Percentiles rank a stretch among this genome's conserved stretches.
phyloP scores from a whole-genome alignment of 768 basidiomycete species.

The Aureoboletus auriporus region DNA sequence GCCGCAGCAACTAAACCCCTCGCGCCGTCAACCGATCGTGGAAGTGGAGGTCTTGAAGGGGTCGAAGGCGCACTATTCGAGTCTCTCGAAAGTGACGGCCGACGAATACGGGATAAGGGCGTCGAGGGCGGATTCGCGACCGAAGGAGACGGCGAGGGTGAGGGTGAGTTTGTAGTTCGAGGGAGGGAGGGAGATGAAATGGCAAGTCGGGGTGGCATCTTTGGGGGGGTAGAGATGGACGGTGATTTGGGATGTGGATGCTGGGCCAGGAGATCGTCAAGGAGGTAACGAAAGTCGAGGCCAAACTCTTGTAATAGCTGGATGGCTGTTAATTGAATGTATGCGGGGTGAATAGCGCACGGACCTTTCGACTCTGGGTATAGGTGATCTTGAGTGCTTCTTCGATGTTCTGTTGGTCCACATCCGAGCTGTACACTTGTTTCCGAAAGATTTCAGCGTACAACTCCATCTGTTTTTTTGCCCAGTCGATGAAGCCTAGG shows the following conservation, averaged over 20 bases:
- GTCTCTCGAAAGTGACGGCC: constrained; percentile 21
- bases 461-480: constrained; percentile 75
- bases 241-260: constrained; percentile 41
- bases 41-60: constrained; percentile 23
- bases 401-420: constrained; percentile 63
- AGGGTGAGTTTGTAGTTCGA: constrained; percentile 13
- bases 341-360: constrained; percentile 5
- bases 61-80: constrained; percentile 26
- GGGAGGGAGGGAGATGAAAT: constrained; percentile 16
- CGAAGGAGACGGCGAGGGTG: constrained; percentile 14
- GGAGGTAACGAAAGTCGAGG: constrained; percentile 88
- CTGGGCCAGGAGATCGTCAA: constrained; percentile 61
- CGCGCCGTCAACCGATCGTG: constrained; percentile 18
- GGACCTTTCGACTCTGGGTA: constrained; percentile 79
- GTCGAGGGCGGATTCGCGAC: constrained; percentile 17
- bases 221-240: constrained; percentile 13
- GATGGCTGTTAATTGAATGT: neutral
- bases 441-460: constrained; percentile 84
- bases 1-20: constrained; percentile 35
- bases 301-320: constrained; percentile 91
- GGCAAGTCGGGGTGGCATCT: constrained; percentile 28
- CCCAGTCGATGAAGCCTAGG: constrained; percentile 92
- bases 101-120: constrained; percentile 26
- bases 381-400: constrained; percentile 78
- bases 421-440: constrained; percentile 86